phyloP scores from a whole-genome alignment of 148 eudicot species.

The Amaranthus palmeri region DNA sequence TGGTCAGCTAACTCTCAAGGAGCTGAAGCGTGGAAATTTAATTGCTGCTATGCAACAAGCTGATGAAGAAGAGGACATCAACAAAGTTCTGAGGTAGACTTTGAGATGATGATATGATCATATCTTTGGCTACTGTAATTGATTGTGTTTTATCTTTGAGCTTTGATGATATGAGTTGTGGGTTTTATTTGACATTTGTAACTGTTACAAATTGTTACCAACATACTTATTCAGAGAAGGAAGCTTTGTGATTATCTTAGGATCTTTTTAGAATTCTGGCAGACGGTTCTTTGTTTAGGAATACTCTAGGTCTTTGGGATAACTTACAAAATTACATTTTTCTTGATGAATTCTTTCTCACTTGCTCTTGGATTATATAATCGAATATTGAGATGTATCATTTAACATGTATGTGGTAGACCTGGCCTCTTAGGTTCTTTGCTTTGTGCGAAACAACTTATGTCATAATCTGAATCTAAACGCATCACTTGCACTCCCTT shows the following conservation, averaged over 20 bases:
- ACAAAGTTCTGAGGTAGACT: constrained; percentile 83
- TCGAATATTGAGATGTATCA: not conserved
- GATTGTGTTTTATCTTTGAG: not conserved
- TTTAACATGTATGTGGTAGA: not conserved
- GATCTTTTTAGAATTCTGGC: not conserved
- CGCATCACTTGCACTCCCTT: too few species aligned
- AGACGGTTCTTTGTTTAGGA: too few species aligned
- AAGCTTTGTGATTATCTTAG: not conserved
- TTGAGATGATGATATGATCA: not conserved
- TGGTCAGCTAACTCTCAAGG: constrained; percentile 83
- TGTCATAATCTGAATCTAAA: too few species aligned
- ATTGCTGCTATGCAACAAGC: constrained; percentile 96
- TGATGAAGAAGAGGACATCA: constrained; percentile 96
- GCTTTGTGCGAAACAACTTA: too few species aligned
- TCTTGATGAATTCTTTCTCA: too few species aligned
- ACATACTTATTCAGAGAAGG: not conserved
- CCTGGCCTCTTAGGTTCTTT: not conserved
- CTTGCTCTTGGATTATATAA: too few species aligned
- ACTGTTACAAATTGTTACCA: not conserved
- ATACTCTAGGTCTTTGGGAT: too few species aligned
- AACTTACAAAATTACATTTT: too few species aligned
- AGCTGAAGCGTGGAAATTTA: constrained; percentile 85
- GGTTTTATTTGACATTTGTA: not conserved
- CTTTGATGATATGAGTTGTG: not conserved
- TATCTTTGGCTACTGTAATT: not conserved